Conservation (phyloP, 2,329 filamentous ascomycete species). For the Diaporthe humulicola region DNA sequence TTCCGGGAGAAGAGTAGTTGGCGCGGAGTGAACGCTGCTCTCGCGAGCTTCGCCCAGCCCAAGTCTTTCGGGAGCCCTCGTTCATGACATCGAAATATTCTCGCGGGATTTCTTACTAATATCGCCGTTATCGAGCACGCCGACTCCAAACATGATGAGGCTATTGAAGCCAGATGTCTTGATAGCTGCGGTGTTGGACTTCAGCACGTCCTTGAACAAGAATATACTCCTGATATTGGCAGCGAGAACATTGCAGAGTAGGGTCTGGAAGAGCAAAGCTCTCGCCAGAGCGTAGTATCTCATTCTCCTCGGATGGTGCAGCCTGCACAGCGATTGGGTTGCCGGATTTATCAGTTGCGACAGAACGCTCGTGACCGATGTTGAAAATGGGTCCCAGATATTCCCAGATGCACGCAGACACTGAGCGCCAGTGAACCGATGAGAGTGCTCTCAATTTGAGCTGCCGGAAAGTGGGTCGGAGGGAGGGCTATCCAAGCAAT, state of each 20-base stretch:
- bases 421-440: neutral
- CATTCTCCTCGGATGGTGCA: neutral
- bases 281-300: constrained; percentile 1
- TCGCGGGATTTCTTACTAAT: constrained; percentile 47
- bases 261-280: constrained; percentile 14
- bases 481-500: neutral
- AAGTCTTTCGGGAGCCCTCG: too few relatives aligned
- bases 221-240: constrained; percentile 48
- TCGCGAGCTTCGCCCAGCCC: neutral
- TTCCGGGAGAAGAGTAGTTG: neutral
- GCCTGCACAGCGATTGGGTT: neutral
- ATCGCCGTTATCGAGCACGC: constrained; percentile 56
- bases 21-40: neutral
- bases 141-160: constrained; percentile 59
- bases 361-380: neutral
- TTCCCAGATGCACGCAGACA: neutral
- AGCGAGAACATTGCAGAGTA: constrained; percentile 22
- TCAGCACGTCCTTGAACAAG: constrained; percentile 59
- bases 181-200: constrained; percentile 57
- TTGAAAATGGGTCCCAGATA: neutral
- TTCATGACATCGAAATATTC: neutral
- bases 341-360: neutral
- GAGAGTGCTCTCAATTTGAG: neutral
- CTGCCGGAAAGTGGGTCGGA: neutral
- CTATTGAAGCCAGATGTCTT: constrained; percentile 58